Conservation (phyloP, 352 stramenopile species). For the Globisporangium perplexum region DNA sequence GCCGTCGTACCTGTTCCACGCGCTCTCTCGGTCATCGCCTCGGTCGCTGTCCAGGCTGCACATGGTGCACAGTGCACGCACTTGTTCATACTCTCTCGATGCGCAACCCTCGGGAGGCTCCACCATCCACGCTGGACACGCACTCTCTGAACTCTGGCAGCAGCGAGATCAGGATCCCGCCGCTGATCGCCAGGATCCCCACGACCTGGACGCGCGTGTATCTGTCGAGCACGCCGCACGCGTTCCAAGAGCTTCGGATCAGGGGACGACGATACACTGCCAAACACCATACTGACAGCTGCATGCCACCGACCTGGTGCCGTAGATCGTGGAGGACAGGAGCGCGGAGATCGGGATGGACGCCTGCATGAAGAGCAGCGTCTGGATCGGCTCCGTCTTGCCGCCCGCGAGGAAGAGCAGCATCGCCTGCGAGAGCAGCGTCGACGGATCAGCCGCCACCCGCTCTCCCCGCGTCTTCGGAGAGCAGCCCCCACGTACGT, state of each 20-base stretch:
- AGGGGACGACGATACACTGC: too few species aligned
- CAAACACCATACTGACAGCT: not conserved
- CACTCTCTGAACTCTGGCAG: constrained; percentile 78
- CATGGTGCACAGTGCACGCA: not conserved
- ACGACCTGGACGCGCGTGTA: constrained; percentile 73
- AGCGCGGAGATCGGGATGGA: constrained; percentile 69
- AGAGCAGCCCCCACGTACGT: constrained; percentile 34
- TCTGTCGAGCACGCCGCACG: constrained; percentile 20
- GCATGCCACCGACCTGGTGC: constrained; percentile 29
- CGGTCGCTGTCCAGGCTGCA: constrained; percentile 53
- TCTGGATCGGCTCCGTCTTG: constrained; percentile 78
- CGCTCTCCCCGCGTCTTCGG: not conserved
- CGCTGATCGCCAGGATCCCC: constrained; percentile 59
- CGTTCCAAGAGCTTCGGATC: too few species aligned
- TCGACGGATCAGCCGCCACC: not conserved
- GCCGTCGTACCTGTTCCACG: constrained; percentile 64
- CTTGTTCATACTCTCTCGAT: not conserved
- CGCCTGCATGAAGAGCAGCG: constrained; percentile 81
- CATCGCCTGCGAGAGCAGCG: constrained; percentile 42
- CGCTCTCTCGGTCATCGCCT: constrained; percentile 65
- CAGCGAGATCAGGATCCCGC: constrained; percentile 65
- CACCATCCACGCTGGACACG: not conserved
- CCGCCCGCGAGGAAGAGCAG: constrained; percentile 80
- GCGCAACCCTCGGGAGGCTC: too few species aligned
- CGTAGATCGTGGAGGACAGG: constrained; percentile 49